Conservation (phyloP, 176 grass and related monocot genomes). For the Alopecurus myosuroides region DNA sequence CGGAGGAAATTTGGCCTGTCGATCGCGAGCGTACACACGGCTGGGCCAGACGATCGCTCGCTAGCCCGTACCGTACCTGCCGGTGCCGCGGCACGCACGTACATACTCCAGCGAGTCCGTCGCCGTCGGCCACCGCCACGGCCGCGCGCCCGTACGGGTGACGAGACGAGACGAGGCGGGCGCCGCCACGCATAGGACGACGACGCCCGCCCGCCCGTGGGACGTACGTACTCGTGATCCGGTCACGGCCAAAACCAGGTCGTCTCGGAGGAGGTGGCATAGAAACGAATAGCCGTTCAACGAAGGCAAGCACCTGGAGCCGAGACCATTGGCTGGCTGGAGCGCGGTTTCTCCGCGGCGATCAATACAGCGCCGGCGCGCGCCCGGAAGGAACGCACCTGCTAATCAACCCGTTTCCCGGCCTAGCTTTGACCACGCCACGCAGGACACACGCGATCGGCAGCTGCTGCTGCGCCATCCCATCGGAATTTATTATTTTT, state of each 20-base stretch:
- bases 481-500: neutral
- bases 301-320: neutral
- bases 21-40: no score
- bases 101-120: no score
- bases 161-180: no score
- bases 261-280: neutral
- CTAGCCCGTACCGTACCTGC: no score
- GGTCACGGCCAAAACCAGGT: neutral
- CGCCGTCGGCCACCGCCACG: no score
- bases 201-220: neutral
- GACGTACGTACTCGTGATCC: neutral
- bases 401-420: neutral
- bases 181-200: neutral
- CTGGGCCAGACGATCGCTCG: no score
- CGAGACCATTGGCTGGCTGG: neutral
- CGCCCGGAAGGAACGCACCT: neutral
- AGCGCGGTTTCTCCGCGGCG: neutral
- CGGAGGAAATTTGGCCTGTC: no score
- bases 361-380: neutral
- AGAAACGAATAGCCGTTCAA: neutral
- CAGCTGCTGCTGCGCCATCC: neutral
- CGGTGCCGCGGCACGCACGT: no score
- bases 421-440: conserved; percentile 28
- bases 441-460: neutral
- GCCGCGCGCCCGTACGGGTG: no score